Evolutionary conservation across 139 green algal species (phyloP), one percentile per base, ranked within the genome.

Genomic region (Helicosporidium sp.): DNA sequence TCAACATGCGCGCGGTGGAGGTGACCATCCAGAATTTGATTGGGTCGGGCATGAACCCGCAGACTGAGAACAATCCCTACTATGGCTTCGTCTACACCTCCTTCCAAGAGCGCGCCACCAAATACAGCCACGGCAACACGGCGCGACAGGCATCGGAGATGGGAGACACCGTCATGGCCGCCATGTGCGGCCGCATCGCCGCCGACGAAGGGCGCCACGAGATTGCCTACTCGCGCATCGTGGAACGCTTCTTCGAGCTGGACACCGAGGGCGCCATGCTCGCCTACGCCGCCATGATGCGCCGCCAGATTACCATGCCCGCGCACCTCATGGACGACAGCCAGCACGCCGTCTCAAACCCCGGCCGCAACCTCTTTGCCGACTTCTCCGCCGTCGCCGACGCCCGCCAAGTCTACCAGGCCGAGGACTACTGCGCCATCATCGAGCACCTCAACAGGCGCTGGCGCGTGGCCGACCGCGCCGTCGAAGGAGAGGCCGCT

Each of bases 61-160:
- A 91, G 68, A 91, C 82, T 6, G 88, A 97, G 63, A 96, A 97
- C 84, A 96, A 96, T 74, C 80, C 88, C 5, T 97, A 97, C 75
- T 62, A 94, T 17, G 88, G 88, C 55, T 97, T 95, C 60, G 63
- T 92, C 33, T 97, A 97, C 84, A 97, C 88, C 3, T 92, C 79
- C 20, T 97, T 97, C 77, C 82, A 92, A 57, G 82, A 93, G 65
- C 69, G 82, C 22, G 87, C 87, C 16, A 97, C 87, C 41, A 94
- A 93, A 68, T 66, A 90, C 24, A 91, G 74, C 8, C 89, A 99
- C 60, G 88, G 89, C 48, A 92, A 94, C 73, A 97, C 88, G 4
- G 88, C 81, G 1, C 61, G 72, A 27, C 73, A 86, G 55, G 89
- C 89, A 1, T 65, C 72, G 33, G 72, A 90, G 61, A 62, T 83